Conservation (phyloP, 2,329 filamentous ascomycete genomes). For the Chaetomium strumarium region DNA sequence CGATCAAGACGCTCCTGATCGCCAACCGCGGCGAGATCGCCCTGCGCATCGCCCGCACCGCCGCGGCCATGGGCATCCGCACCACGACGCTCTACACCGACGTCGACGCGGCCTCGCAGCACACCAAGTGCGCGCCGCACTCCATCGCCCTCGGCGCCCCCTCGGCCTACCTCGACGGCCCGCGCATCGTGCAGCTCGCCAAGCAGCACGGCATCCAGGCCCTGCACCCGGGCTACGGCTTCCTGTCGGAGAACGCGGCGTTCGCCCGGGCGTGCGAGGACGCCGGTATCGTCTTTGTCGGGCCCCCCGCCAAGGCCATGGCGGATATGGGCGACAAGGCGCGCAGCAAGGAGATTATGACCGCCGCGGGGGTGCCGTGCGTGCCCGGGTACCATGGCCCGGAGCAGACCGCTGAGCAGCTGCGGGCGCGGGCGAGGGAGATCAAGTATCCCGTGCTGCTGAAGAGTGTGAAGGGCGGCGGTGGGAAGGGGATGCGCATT, state of each 20-base stretch:
- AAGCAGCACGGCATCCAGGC: conserved; percentile 82
- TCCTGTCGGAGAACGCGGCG: conserved; percentile 84
- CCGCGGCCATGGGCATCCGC: conserved; percentile 78
- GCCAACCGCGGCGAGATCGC: conserved; percentile 97
- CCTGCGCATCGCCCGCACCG: conserved; percentile 84
- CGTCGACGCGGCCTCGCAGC: conserved; percentile 79
- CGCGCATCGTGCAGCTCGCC: conserved; percentile 83
- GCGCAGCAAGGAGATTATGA: conserved; percentile 95
- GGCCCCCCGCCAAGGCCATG: conserved; percentile 76
- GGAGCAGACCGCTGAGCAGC: conserved; percentile 63
- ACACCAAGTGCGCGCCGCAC: conserved; percentile 78
- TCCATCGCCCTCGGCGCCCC: conserved; percentile 79
- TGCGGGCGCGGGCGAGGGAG: conserved; percentile 64
- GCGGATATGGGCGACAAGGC: conserved; percentile 92
- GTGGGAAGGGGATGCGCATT: conserved; percentile 79
- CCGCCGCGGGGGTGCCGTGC: conserved; percentile 85
- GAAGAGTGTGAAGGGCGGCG: conserved; percentile 76
- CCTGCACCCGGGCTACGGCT: conserved; percentile 94
- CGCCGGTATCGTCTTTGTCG: conserved; percentile 90
- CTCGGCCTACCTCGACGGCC: conserved; percentile 86
- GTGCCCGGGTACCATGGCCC: conserved; percentile 91
- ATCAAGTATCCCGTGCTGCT: conserved; percentile 65
- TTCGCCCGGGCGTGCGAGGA: conserved; percentile 86
- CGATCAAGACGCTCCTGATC: conserved; percentile 78
- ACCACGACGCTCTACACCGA: conserved; percentile 95